These are phyloP conservation scores for Talaromyces sp. DNA, from an alignment of 2,329 filamentous ascomycete genomes.

Conservation along the genomic window DNA sequence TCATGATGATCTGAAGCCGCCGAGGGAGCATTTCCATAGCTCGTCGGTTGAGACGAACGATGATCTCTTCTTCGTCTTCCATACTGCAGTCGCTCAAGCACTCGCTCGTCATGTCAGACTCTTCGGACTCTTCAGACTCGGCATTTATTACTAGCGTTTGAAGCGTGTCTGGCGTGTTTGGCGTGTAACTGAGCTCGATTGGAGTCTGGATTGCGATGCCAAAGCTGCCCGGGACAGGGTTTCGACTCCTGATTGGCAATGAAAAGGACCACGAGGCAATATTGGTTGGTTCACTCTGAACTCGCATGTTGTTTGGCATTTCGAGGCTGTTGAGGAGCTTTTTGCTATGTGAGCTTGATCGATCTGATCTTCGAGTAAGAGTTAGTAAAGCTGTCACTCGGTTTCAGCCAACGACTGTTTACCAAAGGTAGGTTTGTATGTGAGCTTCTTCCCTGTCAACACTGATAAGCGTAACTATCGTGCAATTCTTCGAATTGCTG, in stretches of 20 bases:
- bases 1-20: conserved; percentile 21
- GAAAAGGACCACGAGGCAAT: not conserved
- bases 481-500: not conserved
- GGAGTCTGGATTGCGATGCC: not conserved
- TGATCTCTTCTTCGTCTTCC: conserved; percentile 22
- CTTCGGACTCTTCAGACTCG: not conserved
- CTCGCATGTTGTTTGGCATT: not conserved
- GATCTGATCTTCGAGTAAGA: not conserved
- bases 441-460: not conserved
- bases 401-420: not conserved
- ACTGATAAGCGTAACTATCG: not conserved
- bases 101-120: not conserved
- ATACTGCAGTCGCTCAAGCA: conserved; percentile 6
- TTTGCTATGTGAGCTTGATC: not conserved
- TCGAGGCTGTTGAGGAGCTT: not conserved
- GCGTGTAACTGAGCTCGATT: not conserved
- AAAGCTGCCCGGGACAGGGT: not conserved
- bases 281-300: not conserved
- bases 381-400: not conserved
- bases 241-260: not conserved
- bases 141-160: too few relatives aligned
- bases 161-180: not conserved
- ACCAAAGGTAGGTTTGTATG: not conserved
- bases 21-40: conserved; percentile 20
- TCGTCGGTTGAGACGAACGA: conserved; percentile 21